phyloP scores from a whole-genome alignment of 2,329 filamentous ascomycete species.

The Stemphylium vesicarium region DNA sequence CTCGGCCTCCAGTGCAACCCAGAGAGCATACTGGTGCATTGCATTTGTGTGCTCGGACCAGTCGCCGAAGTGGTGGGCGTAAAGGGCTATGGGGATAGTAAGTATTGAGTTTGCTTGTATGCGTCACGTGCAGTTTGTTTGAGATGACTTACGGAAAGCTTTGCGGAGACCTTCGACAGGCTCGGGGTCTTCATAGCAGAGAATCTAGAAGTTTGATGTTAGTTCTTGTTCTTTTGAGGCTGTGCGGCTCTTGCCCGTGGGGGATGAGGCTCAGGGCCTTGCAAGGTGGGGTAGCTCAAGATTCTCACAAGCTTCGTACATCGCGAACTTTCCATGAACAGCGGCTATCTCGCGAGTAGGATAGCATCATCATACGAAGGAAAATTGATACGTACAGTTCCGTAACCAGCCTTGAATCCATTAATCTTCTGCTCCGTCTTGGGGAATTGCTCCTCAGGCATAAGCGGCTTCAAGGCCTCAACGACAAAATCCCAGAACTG shows the following conservation, averaged over 20 bases:
- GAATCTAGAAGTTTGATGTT: slow-evolving; percentile 56
- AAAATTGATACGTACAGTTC: slow-evolving; percentile 65
- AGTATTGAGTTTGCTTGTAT: not conserved
- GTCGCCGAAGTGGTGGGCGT: slow-evolving; percentile 77
- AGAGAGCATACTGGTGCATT: slow-evolving; percentile 82
- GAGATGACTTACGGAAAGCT: slow-evolving; percentile 58
- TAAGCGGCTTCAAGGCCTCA: slow-evolving; percentile 70
- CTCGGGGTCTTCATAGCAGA: slow-evolving; percentile 84
- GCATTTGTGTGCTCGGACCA: slow-evolving; percentile 80
- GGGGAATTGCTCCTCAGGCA: slow-evolving; percentile 70
- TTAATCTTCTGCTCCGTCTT: slow-evolving; percentile 58
- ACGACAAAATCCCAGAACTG: slow-evolving; percentile 81
- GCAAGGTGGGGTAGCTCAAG: slow-evolving; percentile 22
- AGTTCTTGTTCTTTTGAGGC: slow-evolving; percentile 2
- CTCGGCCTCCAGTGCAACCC: slow-evolving; percentile 82
- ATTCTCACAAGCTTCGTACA: not conserved
- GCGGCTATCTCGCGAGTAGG: no score
- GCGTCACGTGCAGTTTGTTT: not conserved
- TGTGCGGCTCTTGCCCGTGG: not conserved
- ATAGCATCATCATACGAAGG: no score
- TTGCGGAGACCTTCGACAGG: slow-evolving; percentile 70
- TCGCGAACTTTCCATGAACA: no score
- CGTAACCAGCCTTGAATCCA: slow-evolving; percentile 74
- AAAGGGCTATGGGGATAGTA: slow-evolving; percentile 54
- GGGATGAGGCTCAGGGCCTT: not conserved